Conservation (phyloP, 306 rosid genomes). For the Quercus bicolor region DNA sequence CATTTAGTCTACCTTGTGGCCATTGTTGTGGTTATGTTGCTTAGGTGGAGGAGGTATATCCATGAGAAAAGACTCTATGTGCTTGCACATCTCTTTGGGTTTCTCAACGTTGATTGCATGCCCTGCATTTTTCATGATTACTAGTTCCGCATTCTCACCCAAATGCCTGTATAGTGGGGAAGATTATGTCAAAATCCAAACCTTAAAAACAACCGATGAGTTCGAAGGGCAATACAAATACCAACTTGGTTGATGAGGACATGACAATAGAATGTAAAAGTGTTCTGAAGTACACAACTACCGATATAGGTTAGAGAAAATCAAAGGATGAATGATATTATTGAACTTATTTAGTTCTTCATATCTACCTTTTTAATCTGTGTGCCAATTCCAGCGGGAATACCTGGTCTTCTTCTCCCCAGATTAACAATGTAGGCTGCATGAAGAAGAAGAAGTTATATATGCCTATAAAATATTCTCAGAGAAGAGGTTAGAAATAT, state of each 20-base stretch:
- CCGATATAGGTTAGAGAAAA: too few species aligned
- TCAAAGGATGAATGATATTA: not conserved
- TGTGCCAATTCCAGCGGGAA: constrained; percentile 86
- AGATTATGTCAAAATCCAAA: not conserved
- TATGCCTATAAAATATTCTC: not conserved
- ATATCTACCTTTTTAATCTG: constrained; percentile 62
- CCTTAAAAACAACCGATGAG: not conserved
- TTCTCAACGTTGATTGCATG: constrained; percentile 81
- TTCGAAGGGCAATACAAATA: too few species aligned
- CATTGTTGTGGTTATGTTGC: constrained; percentile 39
- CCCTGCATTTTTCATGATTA: constrained; percentile 71
- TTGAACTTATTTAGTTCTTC: not conserved
- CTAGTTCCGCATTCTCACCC: constrained; percentile 66
- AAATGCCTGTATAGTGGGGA: constrained; percentile 43
- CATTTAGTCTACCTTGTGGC: constrained; percentile 47
- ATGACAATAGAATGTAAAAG: not conserved
- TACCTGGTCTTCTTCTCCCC: constrained; percentile 84
- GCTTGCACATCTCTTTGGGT: constrained; percentile 59
- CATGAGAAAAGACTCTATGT: constrained; percentile 56
- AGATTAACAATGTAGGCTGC: constrained; percentile 75
- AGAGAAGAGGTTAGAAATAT: constrained; percentile 5
- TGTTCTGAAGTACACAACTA: too few species aligned
- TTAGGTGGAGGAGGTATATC: constrained; percentile 29
- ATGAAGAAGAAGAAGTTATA: constrained; percentile 6
- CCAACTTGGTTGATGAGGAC: too few species aligned